Conservation (phyloP, 2,329 filamentous ascomycete species). For the Neofusicoccum sp. region DNA sequence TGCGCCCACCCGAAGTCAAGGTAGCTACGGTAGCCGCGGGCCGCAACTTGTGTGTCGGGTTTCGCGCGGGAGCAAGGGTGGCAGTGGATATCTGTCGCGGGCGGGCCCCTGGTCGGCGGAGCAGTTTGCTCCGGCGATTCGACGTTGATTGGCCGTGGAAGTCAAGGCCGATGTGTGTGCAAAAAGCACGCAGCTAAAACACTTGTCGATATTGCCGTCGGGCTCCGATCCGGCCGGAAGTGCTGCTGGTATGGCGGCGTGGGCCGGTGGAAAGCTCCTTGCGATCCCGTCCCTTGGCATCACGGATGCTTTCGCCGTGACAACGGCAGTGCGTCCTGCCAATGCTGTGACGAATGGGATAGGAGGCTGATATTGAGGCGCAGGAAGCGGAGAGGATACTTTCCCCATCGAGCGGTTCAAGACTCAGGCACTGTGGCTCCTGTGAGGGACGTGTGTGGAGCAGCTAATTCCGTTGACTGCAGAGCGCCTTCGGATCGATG, state of each 20-base stretch:
- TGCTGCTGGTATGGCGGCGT: no score
- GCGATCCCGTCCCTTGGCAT: background rate
- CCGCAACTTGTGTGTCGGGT: slow-evolving; percentile 1
- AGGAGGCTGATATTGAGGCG: background rate
- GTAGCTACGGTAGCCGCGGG: background rate
- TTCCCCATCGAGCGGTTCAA: background rate
- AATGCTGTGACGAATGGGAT: background rate
- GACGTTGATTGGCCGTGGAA: background rate
- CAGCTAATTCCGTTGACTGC: background rate
- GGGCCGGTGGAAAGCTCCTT: background rate
- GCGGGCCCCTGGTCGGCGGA: background rate
- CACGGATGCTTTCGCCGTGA: background rate
- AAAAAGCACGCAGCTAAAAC: background rate
- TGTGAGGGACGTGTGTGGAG: background rate
- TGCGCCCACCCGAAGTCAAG: background rate
- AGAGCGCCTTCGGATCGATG: slow-evolving; percentile 2
- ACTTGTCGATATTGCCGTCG: background rate
- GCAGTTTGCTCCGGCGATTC: background rate
- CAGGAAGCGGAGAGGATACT: background rate
- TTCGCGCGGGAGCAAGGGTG: background rate
- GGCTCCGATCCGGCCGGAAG: no score
- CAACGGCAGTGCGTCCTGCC: no score
- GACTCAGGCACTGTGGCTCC: background rate
- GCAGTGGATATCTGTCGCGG: background rate
- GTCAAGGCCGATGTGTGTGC: background rate